phyloP scores from a whole-genome alignment of 1,139 yeast genomes.

The Blastobotrys arbuscula region DNA sequence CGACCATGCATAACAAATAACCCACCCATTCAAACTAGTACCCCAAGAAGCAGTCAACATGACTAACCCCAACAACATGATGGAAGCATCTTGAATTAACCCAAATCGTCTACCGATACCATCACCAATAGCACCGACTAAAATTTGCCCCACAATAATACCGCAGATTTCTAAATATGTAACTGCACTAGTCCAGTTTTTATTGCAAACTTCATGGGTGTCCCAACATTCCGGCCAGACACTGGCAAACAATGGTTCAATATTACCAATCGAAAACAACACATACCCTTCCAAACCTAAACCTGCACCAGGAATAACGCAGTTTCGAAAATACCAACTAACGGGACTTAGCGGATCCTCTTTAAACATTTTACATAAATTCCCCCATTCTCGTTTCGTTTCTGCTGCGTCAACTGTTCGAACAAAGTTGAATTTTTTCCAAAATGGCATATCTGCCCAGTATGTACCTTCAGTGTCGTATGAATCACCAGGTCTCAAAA shows the following conservation, averaged over 20 bases:
- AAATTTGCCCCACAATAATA: conserved; percentile 86
- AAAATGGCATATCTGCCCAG: conserved; percentile 37
- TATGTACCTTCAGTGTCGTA: conserved; percentile 32
- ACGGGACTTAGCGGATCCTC: conserved; percentile 35
- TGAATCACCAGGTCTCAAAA: conserved; percentile 32
- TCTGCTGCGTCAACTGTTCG: conserved; percentile 29
- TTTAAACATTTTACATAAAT: conserved; percentile 29
- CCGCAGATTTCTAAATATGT: conserved; percentile 51
- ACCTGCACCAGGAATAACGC: conserved; percentile 37
- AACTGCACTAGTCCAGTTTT: conserved; percentile 33
- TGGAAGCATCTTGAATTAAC: conserved; percentile 36
- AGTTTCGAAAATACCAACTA: conserved; percentile 34
- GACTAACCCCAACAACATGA: conserved; percentile 56
- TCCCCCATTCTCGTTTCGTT: conserved; percentile 26
- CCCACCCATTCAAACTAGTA: conserved; percentile 36
- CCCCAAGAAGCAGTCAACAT: conserved; percentile 58
- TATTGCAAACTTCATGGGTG: conserved; percentile 29
- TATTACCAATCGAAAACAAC: conserved; percentile 36
- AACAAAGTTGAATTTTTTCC: conserved; percentile 28
- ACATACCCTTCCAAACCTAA: conserved; percentile 37
- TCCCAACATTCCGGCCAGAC: conserved; percentile 38
- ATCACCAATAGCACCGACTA: conserved; percentile 85
- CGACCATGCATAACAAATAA: conserved; percentile 66
- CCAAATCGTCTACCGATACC: conserved; percentile 84
- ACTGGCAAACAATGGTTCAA: conserved; percentile 29